A percentile compares a stretch with the other conserved stretches of the same genome.
Evolutionary conservation across 495 filamentous ascomycete genomes (phyloP).

Genomic region (Neurospora sp.): DNA sequence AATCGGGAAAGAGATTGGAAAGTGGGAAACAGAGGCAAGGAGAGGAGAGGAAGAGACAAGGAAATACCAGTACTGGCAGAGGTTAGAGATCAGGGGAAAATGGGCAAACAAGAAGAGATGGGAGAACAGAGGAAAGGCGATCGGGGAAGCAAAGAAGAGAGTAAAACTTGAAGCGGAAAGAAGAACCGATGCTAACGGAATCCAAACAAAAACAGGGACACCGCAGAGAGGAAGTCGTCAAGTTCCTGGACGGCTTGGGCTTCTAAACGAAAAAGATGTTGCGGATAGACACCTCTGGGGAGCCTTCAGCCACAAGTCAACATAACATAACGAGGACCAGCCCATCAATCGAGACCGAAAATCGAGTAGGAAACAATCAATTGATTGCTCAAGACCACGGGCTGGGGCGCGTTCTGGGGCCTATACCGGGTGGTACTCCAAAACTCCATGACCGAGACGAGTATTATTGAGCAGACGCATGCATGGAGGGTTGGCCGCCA

Average conservation of each 20-base stretch:
- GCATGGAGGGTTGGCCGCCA: neutral
- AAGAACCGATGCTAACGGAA: neutral
- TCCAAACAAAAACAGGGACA: conserved; percentile 4
- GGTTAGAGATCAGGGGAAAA: too few species aligned
- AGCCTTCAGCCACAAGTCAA: neutral
- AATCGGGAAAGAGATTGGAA: neutral
- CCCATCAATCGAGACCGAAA: neutral
- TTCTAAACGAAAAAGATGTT: neutral
- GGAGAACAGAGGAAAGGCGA: neutral
- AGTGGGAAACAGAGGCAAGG: too few species aligned
- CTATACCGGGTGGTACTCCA: neutral
- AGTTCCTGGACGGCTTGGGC: conserved; percentile 4
- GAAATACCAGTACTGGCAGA: too few species aligned
- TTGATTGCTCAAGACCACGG: neutral
- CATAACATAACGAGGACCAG: neutral
- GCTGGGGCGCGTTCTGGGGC: neutral
- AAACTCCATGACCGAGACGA: neutral
- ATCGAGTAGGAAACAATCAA: neutral
- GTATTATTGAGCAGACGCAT: neutral
- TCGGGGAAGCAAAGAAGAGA: too few species aligned
- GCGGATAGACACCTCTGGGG: neutral
- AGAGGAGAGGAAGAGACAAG: neutral
- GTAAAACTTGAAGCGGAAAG: neutral
- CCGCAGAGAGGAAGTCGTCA: conserved; percentile 1
- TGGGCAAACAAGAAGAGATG: too few species aligned